Evolutionary conservation across 176 grass and related monocot species (phyloP), one percentile per base, ranked within the genome.

Genomic region (Triticum dicoccoides): DNA sequence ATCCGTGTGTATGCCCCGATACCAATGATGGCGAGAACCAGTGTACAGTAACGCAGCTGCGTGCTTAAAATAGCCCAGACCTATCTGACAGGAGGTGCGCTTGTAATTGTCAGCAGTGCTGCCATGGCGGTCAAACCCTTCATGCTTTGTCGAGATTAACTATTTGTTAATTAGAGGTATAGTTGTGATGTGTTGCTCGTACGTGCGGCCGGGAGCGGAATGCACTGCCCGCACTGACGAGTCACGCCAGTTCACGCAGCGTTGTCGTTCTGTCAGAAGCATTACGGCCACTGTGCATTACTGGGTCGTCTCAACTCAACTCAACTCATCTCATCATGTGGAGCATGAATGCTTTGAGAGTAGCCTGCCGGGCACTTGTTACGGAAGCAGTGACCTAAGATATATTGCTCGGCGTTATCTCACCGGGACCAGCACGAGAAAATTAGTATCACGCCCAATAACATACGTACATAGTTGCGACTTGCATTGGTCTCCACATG

Each of bases 401-500:
- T 54, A 14, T 4, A 42, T 87, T 32, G 41, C 5, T 61, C 75
- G 15, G n/a, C 72, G 30, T 65, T 45, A 25, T 69, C n/a, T 3
- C 17, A 69, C 25, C 24, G 51, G 76, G 69, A 76, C 49, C 35
- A 10, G 30, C 21, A 61, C 62, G 14, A 44, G 29, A 65, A 33
- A 44, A 65, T 2, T 17, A n/a, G 15, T 52, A 0, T 2, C 5
- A 45, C 66, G 84, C 29, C 29, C 4, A 21, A 20, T n/a, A 14
- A 13, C 54, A 7, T 3, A 21, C 5, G 7, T 0, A 52, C 4
- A 58, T 37, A 0, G 11, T 59, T 51, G 32, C 49, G 63, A 47
- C 38, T 76, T 68, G 88, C 61, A 20, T 69, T 61, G 61, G 35
- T 45, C 73, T 61, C 66, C 75, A 80, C 44, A 79, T 15, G 78